A percentile compares a stretch with the other conserved stretches of the same genome.
These are phyloP conservation scores for Pseudoturritis turrita DNA, from an alignment of 345 rosid species.

Conservation along the genomic window DNA sequence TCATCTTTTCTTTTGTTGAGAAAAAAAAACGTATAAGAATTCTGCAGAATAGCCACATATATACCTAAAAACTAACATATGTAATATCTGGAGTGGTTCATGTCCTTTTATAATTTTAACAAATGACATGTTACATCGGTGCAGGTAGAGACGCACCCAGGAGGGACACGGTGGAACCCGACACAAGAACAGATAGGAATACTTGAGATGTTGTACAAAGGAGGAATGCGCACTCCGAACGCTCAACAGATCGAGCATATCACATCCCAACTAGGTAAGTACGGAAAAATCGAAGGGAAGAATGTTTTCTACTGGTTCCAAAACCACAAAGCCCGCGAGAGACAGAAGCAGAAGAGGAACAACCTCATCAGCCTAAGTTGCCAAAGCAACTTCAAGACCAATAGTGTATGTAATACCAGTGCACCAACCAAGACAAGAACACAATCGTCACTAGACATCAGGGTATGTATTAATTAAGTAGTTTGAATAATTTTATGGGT, in stretches of 20 bases:
- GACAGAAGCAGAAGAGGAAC: conserved; percentile 91
- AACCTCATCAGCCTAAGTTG: conserved; percentile 43
- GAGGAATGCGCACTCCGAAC: conserved; percentile 93
- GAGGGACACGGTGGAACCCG: conserved; percentile 98
- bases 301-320: conserved; percentile 99
- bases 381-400: conserved; percentile 40
- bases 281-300: conserved; percentile 95
- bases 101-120: background rate
- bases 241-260: conserved; percentile 92
- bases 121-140: background rate
- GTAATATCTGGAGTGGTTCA: background rate
- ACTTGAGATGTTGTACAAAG: conserved; percentile 79
- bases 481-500: background rate
- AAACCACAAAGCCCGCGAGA: conserved; percentile 97
- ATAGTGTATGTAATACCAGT: conserved; percentile 18
- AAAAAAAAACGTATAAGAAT: background rate
- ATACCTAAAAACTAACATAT: background rate
- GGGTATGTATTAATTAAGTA: conserved; percentile 31
- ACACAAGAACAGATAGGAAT: conserved; percentile 97
- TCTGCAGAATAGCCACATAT: background rate
- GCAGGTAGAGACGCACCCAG: conserved; percentile 86
- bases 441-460: conserved; percentile 41
- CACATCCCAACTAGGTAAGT: conserved; percentile 70
- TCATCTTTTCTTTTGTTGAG: background rate
- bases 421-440: conserved; percentile 16